Percentiles rank a stretch among this genome's conserved stretches.
These are phyloP conservation scores for Tripidium arundinaceum DNA, from an alignment of 202 grass and related monocot species.

Conservation along the genomic window DNA sequence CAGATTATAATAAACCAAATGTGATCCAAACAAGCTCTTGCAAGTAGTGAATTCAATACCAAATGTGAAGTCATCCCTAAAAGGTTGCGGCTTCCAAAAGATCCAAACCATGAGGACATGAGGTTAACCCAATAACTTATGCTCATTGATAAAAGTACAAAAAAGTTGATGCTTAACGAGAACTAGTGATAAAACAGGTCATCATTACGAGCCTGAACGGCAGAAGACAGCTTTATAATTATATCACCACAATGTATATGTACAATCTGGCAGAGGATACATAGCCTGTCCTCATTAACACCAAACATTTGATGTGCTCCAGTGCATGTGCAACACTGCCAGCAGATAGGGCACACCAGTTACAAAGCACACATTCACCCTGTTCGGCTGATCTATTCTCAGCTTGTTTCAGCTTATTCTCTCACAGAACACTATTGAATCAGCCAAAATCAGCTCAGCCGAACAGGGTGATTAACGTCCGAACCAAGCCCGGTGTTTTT, in stretches of 20 bases:
- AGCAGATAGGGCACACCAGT: constrained; percentile 9
- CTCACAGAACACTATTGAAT: no score
- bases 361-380: constrained; percentile 22
- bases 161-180: not conserved
- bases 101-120: not conserved
- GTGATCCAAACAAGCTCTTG: not conserved
- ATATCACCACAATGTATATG: constrained; percentile 27
- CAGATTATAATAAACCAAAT: no score
- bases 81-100: not conserved
- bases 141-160: not conserved
- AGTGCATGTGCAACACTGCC: constrained; percentile 17
- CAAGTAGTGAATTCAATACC: not conserved
- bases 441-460: no score
- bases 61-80: not conserved
- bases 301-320: constrained; percentile 23
- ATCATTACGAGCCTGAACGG: not conserved
- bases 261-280: constrained; percentile 38
- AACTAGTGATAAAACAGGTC: not conserved
- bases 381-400: no score
- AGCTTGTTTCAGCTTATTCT: no score
- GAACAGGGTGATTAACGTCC: no score
- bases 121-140: not conserved
- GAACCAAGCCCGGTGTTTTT: constrained; percentile 27
- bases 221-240: constrained; percentile 4
- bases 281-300: constrained; percentile 33